Base-by-base conservation (phyloP, 208 protist genomes). In the Crithidia sp. region DNA sequence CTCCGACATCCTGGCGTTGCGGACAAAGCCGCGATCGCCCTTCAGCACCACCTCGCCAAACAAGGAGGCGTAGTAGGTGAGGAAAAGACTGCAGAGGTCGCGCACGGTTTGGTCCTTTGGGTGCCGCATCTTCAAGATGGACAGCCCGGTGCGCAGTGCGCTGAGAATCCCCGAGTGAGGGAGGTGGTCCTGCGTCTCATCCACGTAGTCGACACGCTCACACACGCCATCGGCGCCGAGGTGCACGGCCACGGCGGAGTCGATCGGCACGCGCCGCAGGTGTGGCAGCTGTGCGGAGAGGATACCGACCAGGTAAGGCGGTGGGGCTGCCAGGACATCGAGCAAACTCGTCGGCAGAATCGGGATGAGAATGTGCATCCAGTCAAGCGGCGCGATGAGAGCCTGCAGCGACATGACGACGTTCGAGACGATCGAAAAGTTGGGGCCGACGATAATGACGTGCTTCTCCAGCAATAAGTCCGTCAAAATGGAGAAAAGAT, bases 301-400 rank as follows among this genome's bases (percentile, higher is more conserved):
- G 39, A 96, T 82, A 17, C 92, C 92, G 0, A 93, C 80, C 19
- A 96, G 62, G 56, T 89, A 95, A 41, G 92, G 89, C 37, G 89
- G 80, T 16, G 89, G 92, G 8, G 92, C 89, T 4, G 82, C 87
- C 37, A 96, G 79, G 7, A 95, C 86, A 60, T 91, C 84, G 19
- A 94, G 36, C 16, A 96, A 66, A 28, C 54, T 83, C 13, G 77
- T 82, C 0, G 92, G 89, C 8, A 94, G 57, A 61, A 95, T 89
- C 0, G 89, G 86, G 67, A 95, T 94, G 16, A 96, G 70, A 71
- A 91, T 93, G 79, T 95, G 89, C 82, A 91, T 84, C 88, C 89
- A 96, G 58, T 95, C 92, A 74, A 96, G 94, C 2, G 92, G 92
- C 3, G 83, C 73, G 7, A 96, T 83, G 10, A 96, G 73, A 3